A percentile compares a stretch with the other conserved stretches of the same genome.
These are phyloP conservation scores for Sphaerostilbella broomeana DNA, from an alignment of 2,329 filamentous ascomycete genomes.

Conservation along the genomic window DNA sequence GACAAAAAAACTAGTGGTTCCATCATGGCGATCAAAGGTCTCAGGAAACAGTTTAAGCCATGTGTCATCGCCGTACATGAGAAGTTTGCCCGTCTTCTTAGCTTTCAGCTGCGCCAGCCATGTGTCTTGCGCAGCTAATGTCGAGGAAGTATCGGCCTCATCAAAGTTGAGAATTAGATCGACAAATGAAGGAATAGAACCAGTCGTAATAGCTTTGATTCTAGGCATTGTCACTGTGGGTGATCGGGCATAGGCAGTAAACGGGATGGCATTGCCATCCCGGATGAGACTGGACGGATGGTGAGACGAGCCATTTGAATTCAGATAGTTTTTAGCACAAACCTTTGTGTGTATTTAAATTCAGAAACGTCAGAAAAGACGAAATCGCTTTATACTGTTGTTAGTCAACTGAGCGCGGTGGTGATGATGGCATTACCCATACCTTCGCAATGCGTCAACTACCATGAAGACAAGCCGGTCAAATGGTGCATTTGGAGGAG, in stretches of 20 bases:
- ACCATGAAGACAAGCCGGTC: slow-evolving; percentile 96
- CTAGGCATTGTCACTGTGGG: slow-evolving; percentile 98
- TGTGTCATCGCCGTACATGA: slow-evolving; percentile 97
- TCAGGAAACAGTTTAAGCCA: slow-evolving; percentile 95
- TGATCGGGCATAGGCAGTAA: slow-evolving; percentile 91
- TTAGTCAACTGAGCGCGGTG: too few relatives aligned
- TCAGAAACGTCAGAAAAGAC: slow-evolving; percentile 76
- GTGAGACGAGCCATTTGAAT: not conserved
- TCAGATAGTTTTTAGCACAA: slow-evolving; percentile 18
- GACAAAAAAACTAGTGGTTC: slow-evolving; percentile 97
- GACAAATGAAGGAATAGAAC: slow-evolving; percentile 95
- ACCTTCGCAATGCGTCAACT: slow-evolving; percentile 89
- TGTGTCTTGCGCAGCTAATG: slow-evolving; percentile 81
- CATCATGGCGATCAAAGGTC: slow-evolving; percentile 80
- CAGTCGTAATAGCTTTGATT: slow-evolving; percentile 94
- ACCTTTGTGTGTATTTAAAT: slow-evolving; percentile 87
- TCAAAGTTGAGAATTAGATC: slow-evolving; percentile 96
- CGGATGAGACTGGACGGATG: slow-evolving; percentile 62
- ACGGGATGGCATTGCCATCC: slow-evolving; percentile 77
- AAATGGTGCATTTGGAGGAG: slow-evolving; percentile 63
- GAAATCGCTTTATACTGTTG: slow-evolving; percentile 62
- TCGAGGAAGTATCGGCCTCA: slow-evolving; percentile 86
- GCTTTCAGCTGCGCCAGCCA: slow-evolving; percentile 92
- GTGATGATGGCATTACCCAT: slow-evolving; percentile 24
- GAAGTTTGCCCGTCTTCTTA: slow-evolving; percentile 62